phyloP scores from a whole-genome alignment of 2,329 filamentous ascomycete genomes.

The Calonectria crousiana region DNA sequence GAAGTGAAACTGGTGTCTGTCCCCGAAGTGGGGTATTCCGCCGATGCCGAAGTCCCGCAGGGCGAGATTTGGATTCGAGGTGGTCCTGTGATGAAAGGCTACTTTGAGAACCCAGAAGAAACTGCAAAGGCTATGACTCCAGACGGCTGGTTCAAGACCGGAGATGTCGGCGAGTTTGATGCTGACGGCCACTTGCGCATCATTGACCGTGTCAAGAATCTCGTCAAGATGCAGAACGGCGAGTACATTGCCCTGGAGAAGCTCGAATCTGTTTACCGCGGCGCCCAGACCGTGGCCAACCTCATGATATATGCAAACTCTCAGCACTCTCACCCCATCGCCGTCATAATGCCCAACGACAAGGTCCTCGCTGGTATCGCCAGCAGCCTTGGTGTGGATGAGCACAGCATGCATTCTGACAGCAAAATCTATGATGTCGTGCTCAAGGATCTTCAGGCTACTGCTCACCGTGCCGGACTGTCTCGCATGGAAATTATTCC shows the following conservation, averaged over 20 bases:
- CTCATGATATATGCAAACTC: conserved; percentile 87
- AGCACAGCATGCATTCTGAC: conserved; percentile 75
- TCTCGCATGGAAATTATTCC: conserved; percentile 79
- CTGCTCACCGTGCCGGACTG: conserved; percentile 75
- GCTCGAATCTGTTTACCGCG: conserved; percentile 90
- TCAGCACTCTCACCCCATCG: conserved; percentile 81
- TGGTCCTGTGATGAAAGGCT: conserved; percentile 77
- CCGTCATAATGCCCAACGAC: conserved; percentile 79
- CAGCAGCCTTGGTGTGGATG: conserved; percentile 70
- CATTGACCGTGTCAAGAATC: conserved; percentile 97
- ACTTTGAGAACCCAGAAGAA: conserved; percentile 88
- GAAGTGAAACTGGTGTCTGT: conserved; percentile 94
- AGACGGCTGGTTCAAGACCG: conserved; percentile 96
- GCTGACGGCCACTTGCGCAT: conserved; percentile 82
- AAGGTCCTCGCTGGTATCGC: conserved; percentile 70
- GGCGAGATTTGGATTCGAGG: conserved; percentile 94
- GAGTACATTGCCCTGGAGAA: conserved; percentile 99
- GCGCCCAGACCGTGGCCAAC: conserved; percentile 80
- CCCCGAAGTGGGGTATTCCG: conserved; percentile 84
- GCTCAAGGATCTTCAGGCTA: conserved; percentile 74
- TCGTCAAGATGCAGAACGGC: conserved; percentile 93
- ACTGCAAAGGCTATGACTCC: conserved; percentile 80
- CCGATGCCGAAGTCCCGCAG: conserved; percentile 81
- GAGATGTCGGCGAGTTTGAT: conserved; percentile 93
- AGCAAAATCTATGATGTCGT: conserved; percentile 70